These are phyloP conservation scores for Laburnicola sp. DNA, from an alignment of 2,329 filamentous ascomycete species.

Conservation along the genomic window DNA sequence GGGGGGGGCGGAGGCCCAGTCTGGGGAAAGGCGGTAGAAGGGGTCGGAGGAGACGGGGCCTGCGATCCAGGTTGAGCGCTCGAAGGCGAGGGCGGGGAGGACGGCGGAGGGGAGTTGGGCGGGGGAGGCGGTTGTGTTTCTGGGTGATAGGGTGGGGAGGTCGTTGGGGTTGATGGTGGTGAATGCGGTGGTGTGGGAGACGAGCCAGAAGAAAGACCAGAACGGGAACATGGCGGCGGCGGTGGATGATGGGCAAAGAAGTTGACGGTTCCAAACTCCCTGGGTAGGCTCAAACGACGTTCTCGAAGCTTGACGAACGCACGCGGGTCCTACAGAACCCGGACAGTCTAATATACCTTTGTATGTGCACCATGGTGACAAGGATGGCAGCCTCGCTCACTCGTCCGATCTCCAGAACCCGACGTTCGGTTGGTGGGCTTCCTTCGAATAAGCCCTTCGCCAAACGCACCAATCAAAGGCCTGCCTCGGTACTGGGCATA, in stretches of 20 bases:
- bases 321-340: neutral
- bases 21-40: neutral
- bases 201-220: neutral
- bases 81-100: neutral
- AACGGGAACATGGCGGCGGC: neutral
- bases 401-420: neutral
- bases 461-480: neutral
- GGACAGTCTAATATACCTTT: neutral
- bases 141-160: neutral
- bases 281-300: neutral
- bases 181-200: neutral
- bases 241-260: neutral
- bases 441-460: neutral
- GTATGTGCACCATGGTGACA: neutral
- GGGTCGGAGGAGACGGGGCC: neutral
- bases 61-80: no score
- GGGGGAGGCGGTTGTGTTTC: neutral
- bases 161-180: no score
- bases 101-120: neutral
- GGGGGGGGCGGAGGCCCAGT: neutral
- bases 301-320: neutral
- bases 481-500: neutral
- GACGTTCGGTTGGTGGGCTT: neutral
- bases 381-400: neutral
- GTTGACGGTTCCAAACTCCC: neutral